Percentiles rank a stretch among this genome's conserved stretches.
These are phyloP conservation scores for Croton setiger DNA, from an alignment of 441 rosid species.

Conservation along the genomic window DNA sequence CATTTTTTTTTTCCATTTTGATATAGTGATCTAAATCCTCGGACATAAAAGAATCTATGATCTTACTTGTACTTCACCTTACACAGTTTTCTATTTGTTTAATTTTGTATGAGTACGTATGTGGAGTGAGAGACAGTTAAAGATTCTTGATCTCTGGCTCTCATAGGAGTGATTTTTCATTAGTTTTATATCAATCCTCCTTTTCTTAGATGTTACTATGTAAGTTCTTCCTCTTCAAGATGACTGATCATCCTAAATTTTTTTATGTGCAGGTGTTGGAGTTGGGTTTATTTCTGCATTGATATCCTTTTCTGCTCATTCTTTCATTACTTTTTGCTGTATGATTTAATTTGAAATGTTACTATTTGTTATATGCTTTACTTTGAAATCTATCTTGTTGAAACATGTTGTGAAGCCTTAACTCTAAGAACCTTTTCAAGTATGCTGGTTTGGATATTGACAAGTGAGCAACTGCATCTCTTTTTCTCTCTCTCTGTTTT, in stretches of 20 bases:
- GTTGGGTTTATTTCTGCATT: slow-evolving; percentile 96
- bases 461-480: slow-evolving; percentile 61
- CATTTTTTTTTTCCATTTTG: neutral
- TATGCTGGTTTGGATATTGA: slow-evolving; percentile 98
- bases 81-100: neutral
- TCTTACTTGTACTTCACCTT: neutral
- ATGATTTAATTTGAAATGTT: too few relatives aligned
- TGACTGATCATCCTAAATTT: slow-evolving; percentile 26
- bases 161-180: slow-evolving; percentile 2
- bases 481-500: neutral
- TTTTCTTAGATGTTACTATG: slow-evolving; percentile 6
- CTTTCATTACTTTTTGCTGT: too few relatives aligned
- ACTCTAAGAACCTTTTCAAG: slow-evolving; percentile 86
- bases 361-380: slow-evolving; percentile 12
- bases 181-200: neutral
- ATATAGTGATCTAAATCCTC: neutral
- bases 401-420: slow-evolving; percentile 63
- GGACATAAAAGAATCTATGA: neutral
- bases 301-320: slow-evolving; percentile 63
- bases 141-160: neutral
- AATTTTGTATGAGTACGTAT: neutral
- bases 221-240: slow-evolving; percentile 8
- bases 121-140: neutral
- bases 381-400: slow-evolving; percentile 14
- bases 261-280: slow-evolving; percentile 76